These are phyloP conservation scores for Prunus campanulata DNA, from an alignment of 306 rosid genomes.

Conservation along the genomic window DNA sequence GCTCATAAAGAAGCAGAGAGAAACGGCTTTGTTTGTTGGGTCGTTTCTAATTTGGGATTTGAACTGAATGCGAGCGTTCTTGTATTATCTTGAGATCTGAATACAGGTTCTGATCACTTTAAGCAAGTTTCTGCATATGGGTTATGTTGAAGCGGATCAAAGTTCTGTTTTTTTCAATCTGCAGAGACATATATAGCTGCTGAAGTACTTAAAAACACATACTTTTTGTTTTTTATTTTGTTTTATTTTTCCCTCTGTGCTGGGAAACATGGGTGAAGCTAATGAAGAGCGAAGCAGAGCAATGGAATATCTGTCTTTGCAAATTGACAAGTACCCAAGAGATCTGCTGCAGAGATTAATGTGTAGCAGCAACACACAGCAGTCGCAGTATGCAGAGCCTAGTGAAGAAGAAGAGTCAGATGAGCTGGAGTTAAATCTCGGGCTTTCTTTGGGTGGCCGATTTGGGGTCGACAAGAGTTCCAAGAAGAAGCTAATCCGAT, in stretches of 20 bases:
- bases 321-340: constrained; percentile 62
- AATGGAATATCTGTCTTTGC: constrained; percentile 36
- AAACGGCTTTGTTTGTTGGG: constrained; percentile 7
- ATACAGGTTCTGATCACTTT: not conserved
- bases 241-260: not conserved
- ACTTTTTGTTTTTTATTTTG: not conserved
- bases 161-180: not conserved
- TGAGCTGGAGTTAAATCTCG: constrained; percentile 82
- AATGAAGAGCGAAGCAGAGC: constrained; percentile 40
- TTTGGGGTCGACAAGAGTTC: constrained; percentile 78
- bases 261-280: constrained; percentile 46
- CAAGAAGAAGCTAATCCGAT: constrained; percentile 55
- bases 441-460: constrained; percentile 84
- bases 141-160: constrained; percentile 31
- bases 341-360: constrained; percentile 76
- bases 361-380: constrained; percentile 29
- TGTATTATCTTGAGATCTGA: not conserved
- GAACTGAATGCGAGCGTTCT: constrained; percentile 13
- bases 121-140: constrained; percentile 27
- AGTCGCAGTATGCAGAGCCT: constrained; percentile 11
- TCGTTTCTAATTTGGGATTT: constrained; percentile 24
- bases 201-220: constrained; percentile 4
- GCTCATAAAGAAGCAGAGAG: not conserved
- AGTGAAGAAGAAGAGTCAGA: constrained; percentile 36
- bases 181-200: constrained; percentile 14